Conservation (phyloP, 2,329 filamentous ascomycete species). For the Penicillium sp. region DNA sequence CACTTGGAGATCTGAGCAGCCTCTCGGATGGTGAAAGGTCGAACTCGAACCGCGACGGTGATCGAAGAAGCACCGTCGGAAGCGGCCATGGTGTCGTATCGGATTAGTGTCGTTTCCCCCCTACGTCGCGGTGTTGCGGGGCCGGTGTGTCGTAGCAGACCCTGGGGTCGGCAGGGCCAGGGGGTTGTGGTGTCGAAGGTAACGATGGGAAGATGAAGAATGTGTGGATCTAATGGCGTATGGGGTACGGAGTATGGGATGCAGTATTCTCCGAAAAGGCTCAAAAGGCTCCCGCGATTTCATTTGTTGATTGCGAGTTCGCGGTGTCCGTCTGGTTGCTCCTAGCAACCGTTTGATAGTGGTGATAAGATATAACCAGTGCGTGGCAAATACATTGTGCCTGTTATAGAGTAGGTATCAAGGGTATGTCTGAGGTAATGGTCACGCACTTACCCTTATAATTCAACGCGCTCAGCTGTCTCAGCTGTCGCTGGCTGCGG, state of each 20-base stretch:
- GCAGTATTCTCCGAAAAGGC: constrained; percentile 26
- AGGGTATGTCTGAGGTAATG: background rate
- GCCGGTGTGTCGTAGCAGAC: constrained; percentile 20
- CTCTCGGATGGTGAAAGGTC: constrained; percentile 77
- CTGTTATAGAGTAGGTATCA: background rate
- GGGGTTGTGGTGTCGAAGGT: constrained; percentile 18
- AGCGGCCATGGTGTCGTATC: constrained; percentile 36
- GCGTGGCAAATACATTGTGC: constrained; percentile 4
- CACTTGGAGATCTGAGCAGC: constrained; percentile 74
- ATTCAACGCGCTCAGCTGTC: constrained; percentile 7
- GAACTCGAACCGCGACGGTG: constrained; percentile 55
- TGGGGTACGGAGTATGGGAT: constrained; percentile 24
- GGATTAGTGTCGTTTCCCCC: constrained; percentile 10
- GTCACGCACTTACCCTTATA: background rate
- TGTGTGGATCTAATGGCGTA: constrained; percentile 30
- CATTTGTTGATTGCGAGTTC: constrained; percentile 27
- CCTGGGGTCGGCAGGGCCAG: constrained; percentile 18
- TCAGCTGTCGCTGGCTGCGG: constrained; percentile 3
- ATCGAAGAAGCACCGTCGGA: constrained; percentile 48
- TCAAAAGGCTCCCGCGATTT: constrained; percentile 20
- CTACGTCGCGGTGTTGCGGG: constrained; percentile 20
- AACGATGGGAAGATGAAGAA: constrained; percentile 20
- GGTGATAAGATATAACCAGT: constrained; percentile 7
- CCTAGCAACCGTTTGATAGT: constrained; percentile 28
- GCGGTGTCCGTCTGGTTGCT: constrained; percentile 33